These are phyloP conservation scores for Aureobasidium pullulans DNA, from an alignment of 2,329 filamentous ascomycete species.

Conservation along the genomic window DNA sequence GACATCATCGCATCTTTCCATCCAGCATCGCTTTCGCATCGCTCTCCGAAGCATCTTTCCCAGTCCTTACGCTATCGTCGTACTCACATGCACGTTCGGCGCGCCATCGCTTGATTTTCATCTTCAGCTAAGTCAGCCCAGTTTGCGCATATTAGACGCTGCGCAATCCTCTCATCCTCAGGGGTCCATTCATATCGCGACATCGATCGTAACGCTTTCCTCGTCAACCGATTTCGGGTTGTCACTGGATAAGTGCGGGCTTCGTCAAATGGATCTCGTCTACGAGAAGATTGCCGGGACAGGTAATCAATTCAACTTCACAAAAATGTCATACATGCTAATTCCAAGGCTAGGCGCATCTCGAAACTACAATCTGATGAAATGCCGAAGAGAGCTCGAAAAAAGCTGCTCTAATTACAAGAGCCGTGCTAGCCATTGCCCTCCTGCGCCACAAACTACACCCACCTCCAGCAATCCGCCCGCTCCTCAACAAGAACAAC, in stretches of 20 bases:
- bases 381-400: slow-evolving; percentile 5
- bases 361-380: not conserved
- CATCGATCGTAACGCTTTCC: not conserved
- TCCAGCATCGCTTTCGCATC: not conserved
- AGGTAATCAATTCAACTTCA: not conserved
- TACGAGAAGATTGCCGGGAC: slow-evolving; percentile 8
- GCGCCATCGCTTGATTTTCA: not conserved
- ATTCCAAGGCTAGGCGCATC: not conserved
- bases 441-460: not conserved
- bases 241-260: no score
- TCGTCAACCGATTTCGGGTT: not conserved
- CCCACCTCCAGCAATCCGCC: not conserved
- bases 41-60: not conserved
- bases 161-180: no score
- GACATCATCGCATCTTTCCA: not conserved
- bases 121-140: no score
- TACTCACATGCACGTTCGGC: not conserved
- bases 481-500: not conserved
- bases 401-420: not conserved
- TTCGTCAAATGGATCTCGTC: not conserved
- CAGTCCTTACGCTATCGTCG: not conserved
- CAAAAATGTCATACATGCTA: not conserved
- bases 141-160: no score
- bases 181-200: no score
- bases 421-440: not conserved